Evolutionary conservation across 208 protist species (phyloP), one percentile per base, ranked within the genome.

Genomic region (Acanthamoeba castellanii): DNA sequence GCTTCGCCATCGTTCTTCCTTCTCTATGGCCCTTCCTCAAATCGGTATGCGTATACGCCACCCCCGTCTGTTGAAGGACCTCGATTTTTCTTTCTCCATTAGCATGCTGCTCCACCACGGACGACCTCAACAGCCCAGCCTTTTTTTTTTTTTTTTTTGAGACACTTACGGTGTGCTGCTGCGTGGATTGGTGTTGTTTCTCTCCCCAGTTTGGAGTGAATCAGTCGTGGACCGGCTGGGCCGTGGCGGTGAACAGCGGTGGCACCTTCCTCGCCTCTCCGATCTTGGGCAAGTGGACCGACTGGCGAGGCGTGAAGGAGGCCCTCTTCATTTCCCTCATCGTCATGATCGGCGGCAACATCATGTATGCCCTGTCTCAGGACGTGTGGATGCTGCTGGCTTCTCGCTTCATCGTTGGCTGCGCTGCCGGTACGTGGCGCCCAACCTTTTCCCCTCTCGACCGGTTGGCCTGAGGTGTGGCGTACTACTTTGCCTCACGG

Each of bases 1-100:
- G 55, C 76, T 95, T 95, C 59, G 30, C 76, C 16, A 95, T 95
- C 50, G 93, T 95, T 27, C 30, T 95, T 20, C 93, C 93, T 1
- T 92, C 93, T 9, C 52, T 95, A 6, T 92, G 82, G 81, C 76
- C 76, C 13, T 95, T 90, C 68, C 30, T 95, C 27, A 50, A 95
- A 18, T 61, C 66, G 82, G 93, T 91, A 68, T 27, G 22, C 68
- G 72, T 55, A 5, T 52, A 14, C 7, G 47, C 47, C 47, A 11
- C 47, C 47, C 52, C 70, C 52, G 66, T n/a, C 47, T 76, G 7
- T 92, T 70, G 30, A n/a, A n/a, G n/a, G n/a, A n/a, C n/a, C n/a
- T n/a, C n/a, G n/a, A n/a, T n/a, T n/a, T n/a, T n/a, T n/a, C n/a
- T n/a, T n/a, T n/a, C n/a, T n/a, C n/a, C n/a, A n/a, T n/a, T n/a